Conservation (phyloP, 1,284 basidiomycete species). For the Tetrapyrgos nigripes region DNA sequence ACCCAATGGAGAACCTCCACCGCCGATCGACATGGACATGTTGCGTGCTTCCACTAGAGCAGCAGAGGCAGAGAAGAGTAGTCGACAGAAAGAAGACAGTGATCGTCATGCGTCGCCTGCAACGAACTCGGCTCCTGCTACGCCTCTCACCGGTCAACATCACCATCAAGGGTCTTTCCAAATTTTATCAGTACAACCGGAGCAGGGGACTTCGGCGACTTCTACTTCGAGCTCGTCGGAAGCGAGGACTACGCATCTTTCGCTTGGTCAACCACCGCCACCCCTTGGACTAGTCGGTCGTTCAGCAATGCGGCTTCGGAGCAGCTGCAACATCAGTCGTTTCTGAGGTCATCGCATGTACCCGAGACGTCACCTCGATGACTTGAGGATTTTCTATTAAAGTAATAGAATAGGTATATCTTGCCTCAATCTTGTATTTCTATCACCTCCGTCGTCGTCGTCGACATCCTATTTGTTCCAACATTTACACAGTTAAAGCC, state of each 20-base stretch:
- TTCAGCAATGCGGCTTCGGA: slow-evolving; percentile 28
- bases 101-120: neutral
- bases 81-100: slow-evolving; percentile 22
- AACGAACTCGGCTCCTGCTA: slow-evolving; percentile 37
- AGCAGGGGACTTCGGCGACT: slow-evolving; percentile 23
- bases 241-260: slow-evolving; percentile 10
- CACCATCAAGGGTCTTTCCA: slow-evolving; percentile 66
- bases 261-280: slow-evolving; percentile 27
- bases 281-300: slow-evolving; percentile 49
- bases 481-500: too few relatives aligned
- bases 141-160: slow-evolving; percentile 35
- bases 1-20: slow-evolving; percentile 52
- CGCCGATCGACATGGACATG: slow-evolving; percentile 74
- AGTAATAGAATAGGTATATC: neutral
- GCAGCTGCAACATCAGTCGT: slow-evolving; percentile 60
- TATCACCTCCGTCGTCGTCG: neutral
- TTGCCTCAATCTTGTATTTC: neutral
- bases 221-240: slow-evolving; percentile 20
- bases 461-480: neutral
- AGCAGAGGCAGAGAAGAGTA: slow-evolving; percentile 50
- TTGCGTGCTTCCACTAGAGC: slow-evolving; percentile 74
- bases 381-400: neutral
- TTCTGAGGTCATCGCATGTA: slow-evolving; percentile 46
- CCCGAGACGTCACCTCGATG: slow-evolving; percentile 42
- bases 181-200: slow-evolving; percentile 43